These are phyloP conservation scores for Musa itinerans DNA, from an alignment of 176 grass and related monocot genomes.

Conservation along the genomic window DNA sequence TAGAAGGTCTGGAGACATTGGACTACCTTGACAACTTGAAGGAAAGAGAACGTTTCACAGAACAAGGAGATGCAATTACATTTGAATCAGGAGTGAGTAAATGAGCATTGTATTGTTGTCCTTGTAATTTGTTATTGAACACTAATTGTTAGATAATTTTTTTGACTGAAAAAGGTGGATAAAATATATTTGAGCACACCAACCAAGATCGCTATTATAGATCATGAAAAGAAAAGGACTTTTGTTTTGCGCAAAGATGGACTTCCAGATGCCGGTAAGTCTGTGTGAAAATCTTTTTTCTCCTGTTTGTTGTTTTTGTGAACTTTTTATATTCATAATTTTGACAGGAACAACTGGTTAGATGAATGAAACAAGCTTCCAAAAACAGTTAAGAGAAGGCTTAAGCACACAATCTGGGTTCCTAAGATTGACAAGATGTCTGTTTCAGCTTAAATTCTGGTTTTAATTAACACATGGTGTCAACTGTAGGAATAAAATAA, in stretches of 20 bases:
- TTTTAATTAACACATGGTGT: too few species aligned
- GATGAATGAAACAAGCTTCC: too few species aligned
- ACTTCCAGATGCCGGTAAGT: slow-evolving; percentile 12
- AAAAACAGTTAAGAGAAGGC: too few species aligned
- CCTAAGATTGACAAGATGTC: too few species aligned
- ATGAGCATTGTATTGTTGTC: not conserved
- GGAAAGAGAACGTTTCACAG: slow-evolving; percentile 8
- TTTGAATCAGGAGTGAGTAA: slow-evolving; percentile 12
- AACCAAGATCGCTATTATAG: slow-evolving; percentile 13
- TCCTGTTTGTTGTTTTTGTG: not conserved
- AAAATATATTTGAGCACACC: slow-evolving; percentile 12
- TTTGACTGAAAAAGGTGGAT: slow-evolving; percentile 6
- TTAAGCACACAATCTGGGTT: too few species aligned
- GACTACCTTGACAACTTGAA: slow-evolving; percentile 17
- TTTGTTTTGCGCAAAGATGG: slow-evolving; percentile 18
- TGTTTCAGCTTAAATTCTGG: too few species aligned
- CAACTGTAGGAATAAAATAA: too few species aligned
- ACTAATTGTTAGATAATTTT: not conserved
- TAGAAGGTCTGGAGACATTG: slow-evolving; percentile 16
- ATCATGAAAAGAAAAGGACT: slow-evolving; percentile 19
- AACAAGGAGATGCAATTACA: slow-evolving; percentile 21
- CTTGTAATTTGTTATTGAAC: not conserved
- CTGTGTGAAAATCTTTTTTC: not conserved
- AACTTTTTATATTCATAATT: too few species aligned
- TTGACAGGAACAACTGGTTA: too few species aligned